Percentiles rank a stretch among this genome's conserved stretches.
phyloP scores from a whole-genome alignment of 495 filamentous ascomycete species.

The Trypethelium eluteriae region DNA sequence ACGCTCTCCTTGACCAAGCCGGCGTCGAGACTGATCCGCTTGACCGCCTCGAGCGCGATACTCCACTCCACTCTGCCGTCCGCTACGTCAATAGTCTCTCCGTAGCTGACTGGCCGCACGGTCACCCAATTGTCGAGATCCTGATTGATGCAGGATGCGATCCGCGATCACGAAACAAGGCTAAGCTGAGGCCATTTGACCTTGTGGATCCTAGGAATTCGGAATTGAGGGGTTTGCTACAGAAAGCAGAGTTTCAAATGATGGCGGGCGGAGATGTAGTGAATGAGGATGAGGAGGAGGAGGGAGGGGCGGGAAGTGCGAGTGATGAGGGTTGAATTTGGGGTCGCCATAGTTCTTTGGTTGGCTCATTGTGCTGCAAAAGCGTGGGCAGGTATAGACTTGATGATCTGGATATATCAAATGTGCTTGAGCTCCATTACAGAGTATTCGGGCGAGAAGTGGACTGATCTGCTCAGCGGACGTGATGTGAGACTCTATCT shows the following conservation, averaged over 20 bases:
- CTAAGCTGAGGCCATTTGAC: conserved; percentile 58
- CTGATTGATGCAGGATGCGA: conserved; percentile 89
- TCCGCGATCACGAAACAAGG: conserved; percentile 62
- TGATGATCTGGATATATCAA: not conserved
- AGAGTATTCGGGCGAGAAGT: not conserved
- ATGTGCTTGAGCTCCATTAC: not conserved
- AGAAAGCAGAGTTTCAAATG: conserved; percentile 60
- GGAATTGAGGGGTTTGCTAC: conserved; percentile 58
- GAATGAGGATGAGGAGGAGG: conserved; percentile 32
- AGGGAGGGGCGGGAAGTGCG: conserved; percentile 30
- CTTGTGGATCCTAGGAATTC: conserved; percentile 66
- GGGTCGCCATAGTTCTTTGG: not conserved
- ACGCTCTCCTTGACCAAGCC: conserved; percentile 85
- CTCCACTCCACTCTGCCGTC: conserved; percentile 81
- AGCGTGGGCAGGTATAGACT: not conserved
- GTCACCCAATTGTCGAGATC: conserved; percentile 68
- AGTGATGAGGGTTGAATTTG: conserved; percentile 26
- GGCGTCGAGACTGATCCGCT: conserved; percentile 89
- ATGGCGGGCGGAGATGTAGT: conserved; percentile 33
- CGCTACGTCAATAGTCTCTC: conserved; percentile 60
- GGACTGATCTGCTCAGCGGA: not conserved
- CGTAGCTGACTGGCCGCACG: conserved; percentile 49
- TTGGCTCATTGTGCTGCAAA: not conserved
- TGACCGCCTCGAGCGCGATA: conserved; percentile 74
- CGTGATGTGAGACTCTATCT: not conserved